Evolutionary conservation across 2,329 filamentous ascomycete genomes (phyloP).

Genomic region (Fusarium citri): DNA sequence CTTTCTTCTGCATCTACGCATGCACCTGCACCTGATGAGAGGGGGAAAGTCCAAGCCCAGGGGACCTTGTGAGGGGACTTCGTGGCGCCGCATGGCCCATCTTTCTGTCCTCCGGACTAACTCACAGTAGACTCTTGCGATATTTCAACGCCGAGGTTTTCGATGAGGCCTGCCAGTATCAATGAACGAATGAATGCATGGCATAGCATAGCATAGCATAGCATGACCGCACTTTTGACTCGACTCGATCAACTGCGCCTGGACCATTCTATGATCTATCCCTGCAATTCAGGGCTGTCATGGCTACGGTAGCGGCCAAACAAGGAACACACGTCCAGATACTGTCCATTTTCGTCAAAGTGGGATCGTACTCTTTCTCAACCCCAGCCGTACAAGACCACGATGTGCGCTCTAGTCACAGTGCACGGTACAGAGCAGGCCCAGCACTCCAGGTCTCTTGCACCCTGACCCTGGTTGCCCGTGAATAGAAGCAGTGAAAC

Average conservation of each 20-base stretch:
- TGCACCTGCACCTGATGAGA: slow-evolving; percentile 38
- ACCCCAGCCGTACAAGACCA: slow-evolving; percentile 36
- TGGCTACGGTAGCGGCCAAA: slow-evolving; percentile 5
- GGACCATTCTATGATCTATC: slow-evolving; percentile 2
- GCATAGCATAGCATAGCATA: no score
- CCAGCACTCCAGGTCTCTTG: slow-evolving; percentile 20
- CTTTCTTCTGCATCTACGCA: slow-evolving; percentile 22
- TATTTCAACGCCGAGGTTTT: slow-evolving; percentile 14
- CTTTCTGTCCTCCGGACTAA: slow-evolving; percentile 4
- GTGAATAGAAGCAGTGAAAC: slow-evolving; percentile 16
- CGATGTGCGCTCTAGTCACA: slow-evolving; percentile 26
- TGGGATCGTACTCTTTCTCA: slow-evolving; percentile 34
- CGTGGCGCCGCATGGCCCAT: slow-evolving; percentile 20
- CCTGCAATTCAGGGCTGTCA: slow-evolving; percentile 7
- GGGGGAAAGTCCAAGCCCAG: not conserved
- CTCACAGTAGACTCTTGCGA: slow-evolving; percentile 7
- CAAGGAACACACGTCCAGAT: slow-evolving; percentile 21
- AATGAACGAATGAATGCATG: slow-evolving; percentile 3
- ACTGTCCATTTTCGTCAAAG: slow-evolving; percentile 29
- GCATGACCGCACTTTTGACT: not conserved
- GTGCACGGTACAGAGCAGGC: slow-evolving; percentile 16
- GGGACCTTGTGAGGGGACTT: slow-evolving; percentile 21
- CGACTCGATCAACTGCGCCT: not conserved
- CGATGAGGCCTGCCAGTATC: slow-evolving; percentile 32
- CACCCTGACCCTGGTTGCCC: slow-evolving; percentile 11